Percentiles rank a stretch among this genome's conserved stretches.
Conservation (phyloP, 345 rosid species). For the Pseudoturritis turrita region DNA sequence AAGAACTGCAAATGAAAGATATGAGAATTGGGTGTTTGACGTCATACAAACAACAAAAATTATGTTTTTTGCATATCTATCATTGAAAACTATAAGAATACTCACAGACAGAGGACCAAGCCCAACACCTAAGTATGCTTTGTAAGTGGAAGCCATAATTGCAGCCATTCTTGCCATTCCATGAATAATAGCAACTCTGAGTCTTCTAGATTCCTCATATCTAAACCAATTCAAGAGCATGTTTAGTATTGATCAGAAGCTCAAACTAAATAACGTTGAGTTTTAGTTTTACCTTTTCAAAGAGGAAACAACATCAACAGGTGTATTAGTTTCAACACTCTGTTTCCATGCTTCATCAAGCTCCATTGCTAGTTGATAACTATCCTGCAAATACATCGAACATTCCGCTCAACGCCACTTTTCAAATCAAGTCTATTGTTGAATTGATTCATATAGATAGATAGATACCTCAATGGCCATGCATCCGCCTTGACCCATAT, state of each 20-base stretch:
- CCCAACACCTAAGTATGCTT: conserved; percentile 93
- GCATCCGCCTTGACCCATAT: conserved; percentile 96
- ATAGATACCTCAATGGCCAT: conserved; percentile 91
- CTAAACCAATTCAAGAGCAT: conserved; percentile 28
- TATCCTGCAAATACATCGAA: conserved; percentile 50
- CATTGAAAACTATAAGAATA: background rate
- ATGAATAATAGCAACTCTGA: conserved; percentile 81
- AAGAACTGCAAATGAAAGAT: conserved; percentile 53
- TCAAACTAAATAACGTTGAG: background rate
- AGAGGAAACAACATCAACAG: conserved; percentile 64
- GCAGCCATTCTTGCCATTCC: conserved; percentile 96
- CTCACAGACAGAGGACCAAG: conserved; percentile 89
- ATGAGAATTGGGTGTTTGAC: conserved; percentile 1
- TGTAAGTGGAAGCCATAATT: conserved; percentile 92
- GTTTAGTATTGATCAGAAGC: background rate
- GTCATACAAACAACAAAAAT: background rate
- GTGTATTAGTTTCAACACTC: conserved; percentile 46
- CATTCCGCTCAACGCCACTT: background rate
- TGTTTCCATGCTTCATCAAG: conserved; percentile 70
- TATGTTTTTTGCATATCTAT: background rate
- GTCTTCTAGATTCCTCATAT: conserved; percentile 68
- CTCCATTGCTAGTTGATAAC: conserved; percentile 80
- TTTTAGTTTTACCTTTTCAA: conserved; percentile 46
- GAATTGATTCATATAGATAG: background rate
- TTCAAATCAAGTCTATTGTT: background rate